Evolutionary conservation across 1,284 basidiomycete species (phyloP).

Genomic region (Malassezia yamatoensis): DNA sequence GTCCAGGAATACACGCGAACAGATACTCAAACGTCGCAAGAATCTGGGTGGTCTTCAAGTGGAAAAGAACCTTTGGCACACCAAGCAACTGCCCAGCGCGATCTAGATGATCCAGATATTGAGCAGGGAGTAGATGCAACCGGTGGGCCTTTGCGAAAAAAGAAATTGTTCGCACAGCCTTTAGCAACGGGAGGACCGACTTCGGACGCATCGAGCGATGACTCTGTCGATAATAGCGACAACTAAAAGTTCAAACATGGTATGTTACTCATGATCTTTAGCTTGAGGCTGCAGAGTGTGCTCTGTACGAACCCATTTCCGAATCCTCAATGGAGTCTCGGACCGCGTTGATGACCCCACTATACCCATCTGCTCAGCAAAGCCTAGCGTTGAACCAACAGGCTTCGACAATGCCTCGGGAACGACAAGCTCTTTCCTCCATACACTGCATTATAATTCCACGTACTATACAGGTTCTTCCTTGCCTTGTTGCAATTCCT

Average conservation of each 20-base stretch:
- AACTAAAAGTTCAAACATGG: background rate
- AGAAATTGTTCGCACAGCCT: slow-evolving; percentile 9
- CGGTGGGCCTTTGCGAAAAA: background rate
- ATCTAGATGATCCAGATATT: slow-evolving; percentile 14
- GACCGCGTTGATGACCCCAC: slow-evolving; percentile 13
- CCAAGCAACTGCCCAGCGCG: background rate
- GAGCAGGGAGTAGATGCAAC: background rate
- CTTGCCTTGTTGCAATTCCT: slow-evolving; percentile 10
- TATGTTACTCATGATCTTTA: background rate
- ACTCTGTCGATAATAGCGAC: background rate
- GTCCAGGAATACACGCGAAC: slow-evolving; percentile 5
- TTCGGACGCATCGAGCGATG: slow-evolving; percentile 14
- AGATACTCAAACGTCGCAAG: too few species aligned
- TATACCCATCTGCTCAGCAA: slow-evolving; percentile 9
- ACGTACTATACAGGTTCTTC: slow-evolving; percentile 12
- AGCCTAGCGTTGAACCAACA: background rate
- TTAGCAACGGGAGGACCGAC: background rate
- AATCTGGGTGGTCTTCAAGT: too few species aligned
- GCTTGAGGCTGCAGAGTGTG: background rate
- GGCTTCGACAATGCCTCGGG: slow-evolving; percentile 4
- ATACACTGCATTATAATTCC: background rate
- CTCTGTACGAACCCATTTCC: slow-evolving; percentile 17
- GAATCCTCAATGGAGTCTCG: slow-evolving; percentile 9
- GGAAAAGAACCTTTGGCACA: too few species aligned
- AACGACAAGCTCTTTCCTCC: slow-evolving; percentile 10